A percentile compares a stretch with the other conserved stretches of the same genome.
These are phyloP conservation scores for Spatholobus suberectus DNA, from an alignment of 306 rosid species.

Conservation along the genomic window DNA sequence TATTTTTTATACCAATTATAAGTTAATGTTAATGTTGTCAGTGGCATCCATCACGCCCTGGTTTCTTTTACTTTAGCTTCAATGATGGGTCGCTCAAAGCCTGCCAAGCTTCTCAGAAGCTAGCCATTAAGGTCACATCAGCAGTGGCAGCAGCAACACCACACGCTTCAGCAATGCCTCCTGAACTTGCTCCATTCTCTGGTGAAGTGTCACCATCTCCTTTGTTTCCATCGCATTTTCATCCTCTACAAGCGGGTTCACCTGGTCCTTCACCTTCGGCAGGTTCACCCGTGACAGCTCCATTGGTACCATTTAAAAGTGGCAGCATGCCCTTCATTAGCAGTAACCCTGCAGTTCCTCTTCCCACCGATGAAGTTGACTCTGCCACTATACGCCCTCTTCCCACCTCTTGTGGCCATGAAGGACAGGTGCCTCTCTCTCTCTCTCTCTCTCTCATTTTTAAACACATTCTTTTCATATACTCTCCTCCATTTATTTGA, in stretches of 20 bases:
- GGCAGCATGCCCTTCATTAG: neutral
- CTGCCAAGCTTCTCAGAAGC: constrained; percentile 64
- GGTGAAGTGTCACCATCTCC: neutral
- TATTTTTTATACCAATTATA: neutral
- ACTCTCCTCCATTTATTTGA: neutral
- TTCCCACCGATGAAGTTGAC: constrained; percentile 12
- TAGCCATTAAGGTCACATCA: neutral
- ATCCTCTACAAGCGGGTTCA: neutral
- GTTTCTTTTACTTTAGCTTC: constrained; percentile 80
- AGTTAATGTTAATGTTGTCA: constrained; percentile 30
- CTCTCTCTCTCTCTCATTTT: neutral
- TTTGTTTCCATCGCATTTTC: neutral
- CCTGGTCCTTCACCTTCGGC: neutral
- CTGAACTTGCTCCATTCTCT: neutral
- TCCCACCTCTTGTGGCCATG: constrained; percentile 50
- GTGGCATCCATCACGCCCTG: constrained; percentile 92
- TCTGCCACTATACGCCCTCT: neutral
- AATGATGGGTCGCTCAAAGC: constrained; percentile 60
- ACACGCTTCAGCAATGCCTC: neutral
- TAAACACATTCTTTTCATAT: neutral
- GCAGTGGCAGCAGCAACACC: neutral
- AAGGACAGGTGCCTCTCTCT: neutral
- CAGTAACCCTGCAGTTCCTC: constrained; percentile 61
- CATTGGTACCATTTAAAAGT: neutral
- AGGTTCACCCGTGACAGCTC: neutral